Evolutionary conservation across 2,329 filamentous ascomycete genomes (phyloP), one percentile per base, ranked within the genome.

Genomic region (Colletotrichum coccodes): DNA sequence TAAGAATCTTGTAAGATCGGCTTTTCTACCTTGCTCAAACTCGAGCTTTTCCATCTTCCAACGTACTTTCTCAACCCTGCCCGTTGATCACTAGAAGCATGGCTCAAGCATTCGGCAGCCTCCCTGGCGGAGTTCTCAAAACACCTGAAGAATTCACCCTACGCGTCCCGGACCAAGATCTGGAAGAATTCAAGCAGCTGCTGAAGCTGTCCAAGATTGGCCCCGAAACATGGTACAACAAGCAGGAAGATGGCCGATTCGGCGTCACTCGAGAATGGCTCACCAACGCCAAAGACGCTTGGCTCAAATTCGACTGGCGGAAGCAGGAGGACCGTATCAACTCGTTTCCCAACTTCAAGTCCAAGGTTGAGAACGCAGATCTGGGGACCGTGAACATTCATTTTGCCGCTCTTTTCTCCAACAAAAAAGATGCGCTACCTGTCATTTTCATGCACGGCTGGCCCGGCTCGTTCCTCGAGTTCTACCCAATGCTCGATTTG

Each of bases 331-430:
- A 64, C 4, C 54, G 54, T 4, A 82, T 88, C 75, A 87, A 87
- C 75, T 79, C 77, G 4, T 82, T 84, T 58, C 84, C 84, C 0
- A 84, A 87, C 73, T 87, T 82, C 78, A 84, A 77, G 21, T 73
- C 78, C 0, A 65, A 73, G 0, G 77, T 86, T 49, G 73, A 78
- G 2, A 80, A 84, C 38, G 75, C 76, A 6, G 76, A 81, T 3
- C 67, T 71, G 9, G 71, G 74, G 12, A 73, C 71, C 1, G 79
- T 83, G 63, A 74, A 79, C 4, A 78, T 89, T 46, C 87, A 89
- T 72, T 90, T 90, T 72, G 74, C 81, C 1, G 87, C 82, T 0
- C 77, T 90, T 0, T 90, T 89, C 75, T 89, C 87, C 0, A 71
- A 79, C 44, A 83, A 82, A 21, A 47, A 75, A 1, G 80, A 85